Conservation (phyloP, 2,329 filamentous ascomycete genomes). For the Tricladium varicosporioides region DNA sequence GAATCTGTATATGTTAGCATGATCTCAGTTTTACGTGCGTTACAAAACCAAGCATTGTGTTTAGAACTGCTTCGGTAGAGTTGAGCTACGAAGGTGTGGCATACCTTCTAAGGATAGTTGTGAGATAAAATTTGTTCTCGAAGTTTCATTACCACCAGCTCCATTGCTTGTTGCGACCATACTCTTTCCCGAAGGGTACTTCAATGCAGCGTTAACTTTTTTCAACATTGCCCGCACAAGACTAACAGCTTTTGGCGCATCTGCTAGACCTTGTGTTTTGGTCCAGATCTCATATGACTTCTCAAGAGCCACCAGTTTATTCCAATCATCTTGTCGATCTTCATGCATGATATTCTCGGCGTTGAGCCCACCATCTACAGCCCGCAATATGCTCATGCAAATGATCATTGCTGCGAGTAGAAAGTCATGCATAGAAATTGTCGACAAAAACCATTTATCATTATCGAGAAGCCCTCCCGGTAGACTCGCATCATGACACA, state of each 20-base stretch:
- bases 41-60: too few relatives aligned
- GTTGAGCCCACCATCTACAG: slow-evolving; percentile 4
- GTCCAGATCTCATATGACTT: slow-evolving; percentile 22
- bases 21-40: background rate
- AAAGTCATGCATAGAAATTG: slow-evolving; percentile 59
- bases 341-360: slow-evolving; percentile 3
- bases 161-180: background rate
- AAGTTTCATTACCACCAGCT: background rate
- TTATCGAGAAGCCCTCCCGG: slow-evolving; percentile 53
- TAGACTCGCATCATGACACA: slow-evolving; percentile 47
- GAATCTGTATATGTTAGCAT: background rate
- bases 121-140: slow-evolving; percentile 1
- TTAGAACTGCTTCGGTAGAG: background rate
- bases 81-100: background rate
- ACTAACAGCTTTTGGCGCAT: slow-evolving; percentile 19
- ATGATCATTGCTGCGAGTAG: slow-evolving; percentile 60
- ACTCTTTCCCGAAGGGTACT: background rate
- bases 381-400: slow-evolving; percentile 41
- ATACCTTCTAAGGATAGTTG: slow-evolving; percentile 13
- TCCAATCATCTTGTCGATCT: background rate
- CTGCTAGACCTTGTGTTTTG: slow-evolving; percentile 1
- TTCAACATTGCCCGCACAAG: slow-evolving; percentile 23
- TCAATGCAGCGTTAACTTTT: slow-evolving; percentile 15
- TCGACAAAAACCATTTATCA: slow-evolving; percentile 56
- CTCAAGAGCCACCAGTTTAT: slow-evolving; percentile 19